Evolutionary conservation across 2,329 filamentous ascomycete genomes (phyloP).

Genomic region (Aspergillus bombycis): DNA sequence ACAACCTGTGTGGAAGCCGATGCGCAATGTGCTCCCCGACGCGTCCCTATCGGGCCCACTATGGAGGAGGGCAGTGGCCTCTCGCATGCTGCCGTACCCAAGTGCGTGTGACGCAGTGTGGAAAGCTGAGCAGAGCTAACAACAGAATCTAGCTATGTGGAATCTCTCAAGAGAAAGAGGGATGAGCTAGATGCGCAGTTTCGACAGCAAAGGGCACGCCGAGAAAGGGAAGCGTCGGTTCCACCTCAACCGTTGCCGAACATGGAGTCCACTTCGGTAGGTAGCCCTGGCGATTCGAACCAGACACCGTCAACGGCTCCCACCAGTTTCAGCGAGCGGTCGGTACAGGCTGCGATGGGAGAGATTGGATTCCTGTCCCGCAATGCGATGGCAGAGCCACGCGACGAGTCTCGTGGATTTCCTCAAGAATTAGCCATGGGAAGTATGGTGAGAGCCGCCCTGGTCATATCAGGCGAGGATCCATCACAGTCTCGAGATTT

Average conservation of each 20-base stretch:
- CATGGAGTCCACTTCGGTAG: background rate
- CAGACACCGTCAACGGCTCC: background rate
- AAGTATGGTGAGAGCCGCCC: conserved; percentile 22
- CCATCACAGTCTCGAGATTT: background rate
- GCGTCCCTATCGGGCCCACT: background rate
- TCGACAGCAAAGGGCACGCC: conserved; percentile 14
- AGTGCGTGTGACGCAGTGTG: background rate
- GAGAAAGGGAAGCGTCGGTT: background rate
- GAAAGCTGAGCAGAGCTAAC: background rate
- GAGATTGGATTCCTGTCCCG: conserved; percentile 33
- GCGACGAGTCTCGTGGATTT: conserved; percentile 21
- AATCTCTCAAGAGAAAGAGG: conserved; percentile 24
- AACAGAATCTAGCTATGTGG: background rate
- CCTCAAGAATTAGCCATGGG: conserved; percentile 26
- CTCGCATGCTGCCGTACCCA: background rate
- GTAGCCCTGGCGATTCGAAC: background rate
- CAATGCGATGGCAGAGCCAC: conserved; percentile 37
- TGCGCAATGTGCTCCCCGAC: background rate
- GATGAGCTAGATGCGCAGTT: conserved; percentile 18
- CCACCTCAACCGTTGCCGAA: background rate
- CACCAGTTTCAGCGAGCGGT: background rate
- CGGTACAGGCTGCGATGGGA: background rate
- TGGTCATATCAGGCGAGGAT: background rate
- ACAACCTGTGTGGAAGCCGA: background rate
- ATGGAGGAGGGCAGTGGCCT: background rate